phyloP scores from a whole-genome alignment of 345 rosid genomes.

The Cardamine resedifolia region DNA sequence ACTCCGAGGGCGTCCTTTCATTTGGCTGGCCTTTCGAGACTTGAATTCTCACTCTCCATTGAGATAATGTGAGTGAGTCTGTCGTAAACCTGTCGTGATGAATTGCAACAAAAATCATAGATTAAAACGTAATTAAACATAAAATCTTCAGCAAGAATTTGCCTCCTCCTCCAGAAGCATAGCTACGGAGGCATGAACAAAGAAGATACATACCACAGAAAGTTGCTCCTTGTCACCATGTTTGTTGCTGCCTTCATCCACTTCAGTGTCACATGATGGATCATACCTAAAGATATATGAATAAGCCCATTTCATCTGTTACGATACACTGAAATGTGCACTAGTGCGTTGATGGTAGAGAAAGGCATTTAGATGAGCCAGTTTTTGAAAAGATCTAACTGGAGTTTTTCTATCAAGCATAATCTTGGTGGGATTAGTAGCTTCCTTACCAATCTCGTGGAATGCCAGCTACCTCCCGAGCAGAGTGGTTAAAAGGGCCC shows the following conservation, averaged over 20 bases:
- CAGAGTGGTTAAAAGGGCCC: slow-evolving; percentile 90
- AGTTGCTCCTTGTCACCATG: slow-evolving; percentile 50
- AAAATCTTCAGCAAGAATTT: background rate
- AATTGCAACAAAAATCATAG: slow-evolving; percentile 1
- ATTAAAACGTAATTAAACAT: background rate
- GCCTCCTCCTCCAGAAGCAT: background rate
- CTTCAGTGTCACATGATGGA: slow-evolving; percentile 40
- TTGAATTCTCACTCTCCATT: slow-evolving; percentile 77
- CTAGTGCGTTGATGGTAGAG: background rate
- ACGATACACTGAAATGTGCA: background rate
- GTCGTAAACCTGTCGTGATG: slow-evolving; percentile 58
- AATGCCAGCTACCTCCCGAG: slow-evolving; percentile 90
- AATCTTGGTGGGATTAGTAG: background rate
- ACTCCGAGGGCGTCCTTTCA: slow-evolving; percentile 26
- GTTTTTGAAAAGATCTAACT: background rate
- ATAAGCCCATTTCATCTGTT: background rate
- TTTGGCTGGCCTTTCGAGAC: slow-evolving; percentile 41
- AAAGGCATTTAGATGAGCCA: background rate
- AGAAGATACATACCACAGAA: slow-evolving; percentile 52
- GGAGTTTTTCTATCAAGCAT: background rate
- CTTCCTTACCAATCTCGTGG: slow-evolving; percentile 77
- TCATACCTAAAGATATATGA: slow-evolving; percentile 57
- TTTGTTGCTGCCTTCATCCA: slow-evolving; percentile 32
- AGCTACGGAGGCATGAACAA: slow-evolving; percentile 4
- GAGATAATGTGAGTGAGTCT: slow-evolving; percentile 78